Base-by-base conservation (phyloP, 2,329 filamentous ascomycete species). In the Juglanconis oblonga region DNA sequence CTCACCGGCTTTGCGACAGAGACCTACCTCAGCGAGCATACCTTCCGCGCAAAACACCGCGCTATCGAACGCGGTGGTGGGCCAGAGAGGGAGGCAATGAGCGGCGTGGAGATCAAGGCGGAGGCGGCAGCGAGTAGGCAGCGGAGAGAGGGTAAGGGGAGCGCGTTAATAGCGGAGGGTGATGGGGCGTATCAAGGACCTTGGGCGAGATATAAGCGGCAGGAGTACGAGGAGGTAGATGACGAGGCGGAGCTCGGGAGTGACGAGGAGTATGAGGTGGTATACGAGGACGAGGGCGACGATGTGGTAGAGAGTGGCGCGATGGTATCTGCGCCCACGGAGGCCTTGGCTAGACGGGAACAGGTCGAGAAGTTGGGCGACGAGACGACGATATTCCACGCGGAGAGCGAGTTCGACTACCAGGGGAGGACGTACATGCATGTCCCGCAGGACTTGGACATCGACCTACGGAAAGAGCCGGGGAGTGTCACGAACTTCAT, bases 341-440 rank as follows among this genome's bases (percentile, higher is more conserved):
- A 77, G 61, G 81, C 85, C 3, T 70, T 88, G 45, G 79, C 77
- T 40, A 78, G 79, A 64, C 74, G 86, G 66, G 84, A 85, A 71
- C 78, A 85, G 70, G 80, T 81, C 8, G 84, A 87, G 70, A 80
- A 81, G 65, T 65, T 81, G 68, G 87, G 87, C 61, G 84, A 84
- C 32, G 95, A 99, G 77, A 95, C 89, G 55, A 92, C 89, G 48
- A 88, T 87, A 49, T 99, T 98, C 76, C 90, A 97, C 70, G 95
- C 93, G 64, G 83, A 83, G 45, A 81, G 90, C 70, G 81, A 95
- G 75, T 89, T 87, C 79, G 95, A 99, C 73, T 99, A 99, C 77
- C 90, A 96, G 73, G 95, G 95, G 52, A 83, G 95, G 65, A 96
- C 94, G 38, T 99, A 97, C 73, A 97, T 99, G 94, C 95, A 99